These are phyloP conservation scores for Arthrinium phaeospermum DNA, from an alignment of 2,329 filamentous ascomycete genomes.

Conservation along the genomic window DNA sequence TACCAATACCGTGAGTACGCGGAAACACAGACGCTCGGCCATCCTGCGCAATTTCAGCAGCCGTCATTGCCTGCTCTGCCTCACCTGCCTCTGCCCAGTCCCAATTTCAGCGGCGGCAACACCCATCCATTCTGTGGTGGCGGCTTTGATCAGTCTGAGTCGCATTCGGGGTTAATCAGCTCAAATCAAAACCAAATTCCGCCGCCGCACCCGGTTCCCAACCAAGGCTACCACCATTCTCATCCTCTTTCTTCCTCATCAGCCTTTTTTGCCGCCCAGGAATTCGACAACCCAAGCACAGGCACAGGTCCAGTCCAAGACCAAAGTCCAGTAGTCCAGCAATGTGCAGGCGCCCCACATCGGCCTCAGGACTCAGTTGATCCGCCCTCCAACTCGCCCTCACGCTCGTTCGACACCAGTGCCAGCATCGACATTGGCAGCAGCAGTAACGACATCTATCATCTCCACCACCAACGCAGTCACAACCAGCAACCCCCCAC, in stretches of 20 bases:
- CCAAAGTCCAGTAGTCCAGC: not conserved
- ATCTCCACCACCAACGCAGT: not conserved
- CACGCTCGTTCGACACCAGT: conserved; percentile 4
- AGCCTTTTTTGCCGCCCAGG: not conserved
- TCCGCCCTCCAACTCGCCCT: not conserved
- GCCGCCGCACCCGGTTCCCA: not conserved
- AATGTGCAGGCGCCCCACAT: conserved; percentile 2
- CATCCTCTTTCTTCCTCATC: not conserved
- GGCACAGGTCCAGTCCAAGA: not conserved
- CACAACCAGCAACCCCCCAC: not conserved
- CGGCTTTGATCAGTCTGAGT: not conserved
- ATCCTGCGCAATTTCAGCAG: conserved; percentile 5
- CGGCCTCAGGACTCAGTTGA: conserved; percentile 10
- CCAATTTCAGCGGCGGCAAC: conserved; percentile 1
- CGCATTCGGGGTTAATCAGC: not conserved
- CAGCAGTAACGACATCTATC: not conserved
- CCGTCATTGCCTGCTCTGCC: not conserved
- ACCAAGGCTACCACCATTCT: not conserved
- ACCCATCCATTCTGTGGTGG: not conserved
- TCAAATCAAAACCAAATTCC: not conserved
- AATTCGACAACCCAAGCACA: not conserved
- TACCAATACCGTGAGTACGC: not conserved
- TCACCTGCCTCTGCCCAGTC: not conserved
- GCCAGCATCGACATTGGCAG: not conserved
- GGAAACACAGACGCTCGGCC: not conserved